phyloP scores from a whole-genome alignment of 768 basidiomycete species.

The Tremella mesenterica region DNA sequence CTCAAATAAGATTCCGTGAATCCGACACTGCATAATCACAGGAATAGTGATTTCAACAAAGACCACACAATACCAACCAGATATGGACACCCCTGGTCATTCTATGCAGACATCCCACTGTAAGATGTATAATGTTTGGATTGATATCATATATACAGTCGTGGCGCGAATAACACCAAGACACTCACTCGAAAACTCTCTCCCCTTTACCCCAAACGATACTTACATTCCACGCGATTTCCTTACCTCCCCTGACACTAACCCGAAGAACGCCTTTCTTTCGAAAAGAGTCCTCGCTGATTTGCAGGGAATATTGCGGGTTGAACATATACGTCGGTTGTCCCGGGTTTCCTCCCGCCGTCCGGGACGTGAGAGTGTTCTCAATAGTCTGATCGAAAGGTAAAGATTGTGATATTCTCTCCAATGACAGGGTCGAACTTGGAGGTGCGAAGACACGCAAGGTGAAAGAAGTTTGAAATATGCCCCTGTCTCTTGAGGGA shows the following conservation, averaged over 20 bases:
- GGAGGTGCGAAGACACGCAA: slow-evolving; percentile 21
- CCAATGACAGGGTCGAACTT: slow-evolving; percentile 12
- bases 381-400: slow-evolving; percentile 45
- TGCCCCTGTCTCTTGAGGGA: slow-evolving; percentile 31
- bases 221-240: slow-evolving; percentile 64
- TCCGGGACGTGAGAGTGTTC: slow-evolving; percentile 58
- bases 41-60: background rate
- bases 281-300: slow-evolving; percentile 51
- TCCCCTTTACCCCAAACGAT: slow-evolving; percentile 67
- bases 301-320: slow-evolving; percentile 61
- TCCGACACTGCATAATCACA: too few species aligned
- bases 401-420: slow-evolving; percentile 16
- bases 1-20: too few species aligned
- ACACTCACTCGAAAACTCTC: slow-evolving; percentile 68
- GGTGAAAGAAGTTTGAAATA: slow-evolving; percentile 35
- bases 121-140: too few species aligned
- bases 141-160: too few species aligned
- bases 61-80: slow-evolving; percentile 5
- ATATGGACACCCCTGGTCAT: too few species aligned
- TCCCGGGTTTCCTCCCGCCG: slow-evolving; percentile 74
- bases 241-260: slow-evolving; percentile 54
- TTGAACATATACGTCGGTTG: slow-evolving; percentile 78
- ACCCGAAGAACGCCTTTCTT: slow-evolving; percentile 46
- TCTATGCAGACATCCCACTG: too few species aligned
- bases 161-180: too few species aligned